These are phyloP conservation scores for Aspergillus fumigatus DNA, from an alignment of 2,329 filamentous ascomycete species.

Conservation along the genomic window DNA sequence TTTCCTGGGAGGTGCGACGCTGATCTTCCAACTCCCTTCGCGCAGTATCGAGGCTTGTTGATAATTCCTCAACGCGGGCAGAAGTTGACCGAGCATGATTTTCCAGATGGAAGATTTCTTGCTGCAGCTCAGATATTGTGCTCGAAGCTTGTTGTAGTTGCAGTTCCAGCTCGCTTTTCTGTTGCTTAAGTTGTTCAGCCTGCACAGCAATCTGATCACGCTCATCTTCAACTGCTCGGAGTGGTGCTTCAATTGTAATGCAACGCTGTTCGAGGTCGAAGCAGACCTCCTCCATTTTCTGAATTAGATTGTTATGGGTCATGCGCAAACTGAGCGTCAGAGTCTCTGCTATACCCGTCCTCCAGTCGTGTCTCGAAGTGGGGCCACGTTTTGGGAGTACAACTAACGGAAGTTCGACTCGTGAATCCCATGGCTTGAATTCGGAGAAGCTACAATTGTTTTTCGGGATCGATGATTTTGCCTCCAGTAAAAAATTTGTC, in stretches of 20 bases:
- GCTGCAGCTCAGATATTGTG: constrained; percentile 35
- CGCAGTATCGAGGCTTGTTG: constrained; percentile 26
- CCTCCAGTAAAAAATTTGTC: constrained; percentile 16
- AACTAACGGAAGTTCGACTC: constrained; percentile 7
- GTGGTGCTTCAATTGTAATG: constrained; percentile 50
- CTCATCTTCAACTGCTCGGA: constrained; percentile 39
- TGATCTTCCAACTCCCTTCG: constrained; percentile 37
- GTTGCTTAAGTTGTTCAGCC: constrained; percentile 29
- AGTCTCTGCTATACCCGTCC: constrained; percentile 40
- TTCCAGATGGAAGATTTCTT: constrained; percentile 36
- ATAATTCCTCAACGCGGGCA: constrained; percentile 35
- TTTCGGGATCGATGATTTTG: constrained; percentile 7
- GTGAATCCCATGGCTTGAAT: constrained; percentile 7
- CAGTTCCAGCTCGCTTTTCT: constrained; percentile 35
- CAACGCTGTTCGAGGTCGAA: constrained; percentile 55
- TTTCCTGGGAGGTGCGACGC: constrained; percentile 28
- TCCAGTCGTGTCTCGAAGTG: constrained; percentile 45
- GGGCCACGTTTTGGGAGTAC: constrained; percentile 11
- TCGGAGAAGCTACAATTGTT: constrained; percentile 15
- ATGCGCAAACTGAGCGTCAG: constrained; percentile 41
- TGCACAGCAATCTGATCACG: constrained; percentile 32
- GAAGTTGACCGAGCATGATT: constrained; percentile 36
- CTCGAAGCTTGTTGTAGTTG: constrained; percentile 33
- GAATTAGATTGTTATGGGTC: constrained; percentile 45
- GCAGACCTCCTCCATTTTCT: constrained; percentile 50